Evolutionary conservation across 352 stramenopile species (phyloP), one percentile per base, ranked within the genome.

Genomic region (Globisporangium barbulae): DNA sequence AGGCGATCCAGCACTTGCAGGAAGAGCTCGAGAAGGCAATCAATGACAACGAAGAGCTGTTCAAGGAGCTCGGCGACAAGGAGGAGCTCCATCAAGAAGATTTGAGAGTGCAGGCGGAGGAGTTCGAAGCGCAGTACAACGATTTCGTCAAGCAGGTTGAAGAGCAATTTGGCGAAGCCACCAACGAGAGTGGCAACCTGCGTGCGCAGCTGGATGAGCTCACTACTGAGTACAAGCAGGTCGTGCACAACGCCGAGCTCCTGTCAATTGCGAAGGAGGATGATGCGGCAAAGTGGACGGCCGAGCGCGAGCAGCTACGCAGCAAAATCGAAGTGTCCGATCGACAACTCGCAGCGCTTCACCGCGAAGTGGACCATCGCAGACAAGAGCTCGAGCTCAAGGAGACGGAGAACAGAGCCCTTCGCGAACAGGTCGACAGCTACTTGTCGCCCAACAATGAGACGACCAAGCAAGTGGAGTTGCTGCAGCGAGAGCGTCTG

Each of bases 51-150:
- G 74, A 89, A 22, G 64, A 70, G 1, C 54, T 90, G 2, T 67
- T 73, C 5, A 76, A 80, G 25, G 73, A 81, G 7, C 53, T 89
- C 31, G 61, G 69, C 30, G 71, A 85, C 19, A 85, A 87, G 35
- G 71, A 89, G 30, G 61, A 73, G 35, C 53, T 69, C 22, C 71
- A 83, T 45, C 61, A 73, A 12, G 78, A 89, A 66, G 70, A 71
- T 3, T 57, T 92, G 33, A 76, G 76, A 48, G 63, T 66, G 8
- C 83, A 90, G 47, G 67, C 68, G 59, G 69, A 57, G 22, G 74
- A 85, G 35, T 85, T 86, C 30, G 79, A 92, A 55, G 67, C 48
- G 7, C 77, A 90, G 64, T 88, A 88, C 59, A 88, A 75, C 39
- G 73, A 81, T 4, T 79, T 83, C 4, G 74, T 81, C 10, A 54